Percentiles rank a stretch among this genome's conserved stretches.
Evolutionary conservation across 2,329 filamentous ascomycete genomes (phyloP).

Genomic region (Tolypocladium pustulatum): DNA sequence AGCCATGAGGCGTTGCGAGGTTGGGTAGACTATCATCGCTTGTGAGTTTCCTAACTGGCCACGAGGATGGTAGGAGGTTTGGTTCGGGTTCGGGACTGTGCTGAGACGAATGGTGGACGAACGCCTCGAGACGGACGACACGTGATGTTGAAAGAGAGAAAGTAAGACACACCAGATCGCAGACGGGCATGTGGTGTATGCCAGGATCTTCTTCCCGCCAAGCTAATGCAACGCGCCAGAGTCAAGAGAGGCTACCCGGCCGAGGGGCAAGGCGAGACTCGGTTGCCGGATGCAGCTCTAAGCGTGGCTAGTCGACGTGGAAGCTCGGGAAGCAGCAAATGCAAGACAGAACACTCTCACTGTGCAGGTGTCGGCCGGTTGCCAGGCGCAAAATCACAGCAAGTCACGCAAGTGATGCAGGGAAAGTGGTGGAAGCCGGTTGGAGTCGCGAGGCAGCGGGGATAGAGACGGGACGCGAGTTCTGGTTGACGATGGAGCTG

Average conservation of each 20-base stretch:
- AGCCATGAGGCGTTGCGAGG: conserved; percentile 21
- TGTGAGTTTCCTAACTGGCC: neutral
- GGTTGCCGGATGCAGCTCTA: neutral
- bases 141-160: neutral
- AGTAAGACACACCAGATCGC: neutral
- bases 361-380: neutral
- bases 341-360: neutral
- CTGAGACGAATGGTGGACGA: neutral
- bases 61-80: neutral
- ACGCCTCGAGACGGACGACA: neutral
- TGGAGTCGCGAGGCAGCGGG: neutral
- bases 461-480: neutral
- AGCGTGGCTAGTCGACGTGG: neutral
- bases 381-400: neutral
- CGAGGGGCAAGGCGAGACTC: neutral
- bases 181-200: neutral
- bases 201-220: neutral
- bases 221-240: neutral
- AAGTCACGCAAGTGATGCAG: neutral
- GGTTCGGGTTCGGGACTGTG: neutral
- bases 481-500: neutral
- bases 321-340: neutral
- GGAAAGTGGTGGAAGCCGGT: neutral
- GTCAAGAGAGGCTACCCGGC: neutral
- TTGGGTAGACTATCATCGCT: conserved; percentile 11